Percentiles rank a stretch among this genome's conserved stretches.
Evolutionary conservation across 441 rosid genomes (phyloP).

Genomic region (Syzygium malaccense): DNA sequence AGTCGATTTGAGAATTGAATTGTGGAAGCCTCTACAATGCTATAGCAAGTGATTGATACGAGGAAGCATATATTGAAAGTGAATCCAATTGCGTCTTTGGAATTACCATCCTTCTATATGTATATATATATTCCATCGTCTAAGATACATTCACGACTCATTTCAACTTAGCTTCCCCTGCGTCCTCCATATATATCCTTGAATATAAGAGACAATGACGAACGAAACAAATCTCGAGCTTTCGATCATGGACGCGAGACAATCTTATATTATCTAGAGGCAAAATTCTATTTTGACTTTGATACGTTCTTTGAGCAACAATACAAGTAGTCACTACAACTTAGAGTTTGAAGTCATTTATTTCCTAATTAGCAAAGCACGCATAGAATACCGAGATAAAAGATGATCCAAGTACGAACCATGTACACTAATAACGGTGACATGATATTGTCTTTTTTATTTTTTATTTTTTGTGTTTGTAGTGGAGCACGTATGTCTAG

Average conservation of each 20-base stretch:
- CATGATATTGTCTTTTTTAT: neutral
- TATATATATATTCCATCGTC: neutral
- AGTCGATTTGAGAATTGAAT: no score
- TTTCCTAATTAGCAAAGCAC: neutral
- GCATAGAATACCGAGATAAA: neutral
- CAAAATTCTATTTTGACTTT: neutral
- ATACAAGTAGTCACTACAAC: neutral
- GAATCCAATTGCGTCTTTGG: neutral
- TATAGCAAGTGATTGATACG: neutral
- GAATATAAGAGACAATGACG: neutral
- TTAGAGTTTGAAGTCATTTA: neutral
- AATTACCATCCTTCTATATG: neutral
- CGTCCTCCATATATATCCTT: neutral
- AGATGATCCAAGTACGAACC: neutral
- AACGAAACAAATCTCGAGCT: neutral
- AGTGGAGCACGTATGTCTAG: neutral
- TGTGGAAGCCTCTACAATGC: neutral
- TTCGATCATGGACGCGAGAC: neutral
- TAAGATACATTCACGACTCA: neutral
- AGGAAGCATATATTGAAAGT: neutral
- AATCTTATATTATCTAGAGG: neutral
- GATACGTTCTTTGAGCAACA: neutral
- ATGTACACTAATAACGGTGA: neutral
- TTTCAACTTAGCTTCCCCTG: neutral
- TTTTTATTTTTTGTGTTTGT: no score